Evolutionary conservation across 176 grass and related monocot genomes (phyloP).

Genomic region (Echinochloa phyllopogon): DNA sequence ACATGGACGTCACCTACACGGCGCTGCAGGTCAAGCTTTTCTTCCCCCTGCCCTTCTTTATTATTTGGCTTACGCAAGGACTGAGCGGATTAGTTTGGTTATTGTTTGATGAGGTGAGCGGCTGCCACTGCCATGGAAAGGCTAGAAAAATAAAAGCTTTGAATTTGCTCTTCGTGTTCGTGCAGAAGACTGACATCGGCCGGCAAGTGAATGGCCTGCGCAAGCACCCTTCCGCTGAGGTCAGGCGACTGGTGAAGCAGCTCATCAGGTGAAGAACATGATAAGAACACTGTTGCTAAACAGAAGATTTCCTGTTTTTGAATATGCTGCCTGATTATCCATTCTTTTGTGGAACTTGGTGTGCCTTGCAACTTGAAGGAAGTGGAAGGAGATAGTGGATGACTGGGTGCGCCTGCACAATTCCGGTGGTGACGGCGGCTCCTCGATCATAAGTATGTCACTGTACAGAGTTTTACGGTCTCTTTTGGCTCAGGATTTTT

Average conservation of each 20-base stretch:
- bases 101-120: background rate
- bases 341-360: conserved; percentile 39
- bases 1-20: conserved; percentile 73
- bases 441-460: conserved; percentile 54
- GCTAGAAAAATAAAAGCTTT: background rate
- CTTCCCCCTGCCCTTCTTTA: background rate
- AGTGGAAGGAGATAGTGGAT: conserved; percentile 78
- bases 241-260: conserved; percentile 65
- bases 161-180: background rate
- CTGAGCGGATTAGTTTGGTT: background rate
- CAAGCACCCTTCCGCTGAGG: conserved; percentile 61
- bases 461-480: conserved; percentile 1
- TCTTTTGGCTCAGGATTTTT: conserved; percentile 32
- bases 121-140: background rate
- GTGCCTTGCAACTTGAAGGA: conserved; percentile 58
- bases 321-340: conserved; percentile 30
- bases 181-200: conserved; percentile 71
- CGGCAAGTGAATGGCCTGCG: conserved; percentile 61
- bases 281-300: background rate
- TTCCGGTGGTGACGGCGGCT: conserved; percentile 45
- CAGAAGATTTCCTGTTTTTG: background rate
- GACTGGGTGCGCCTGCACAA: conserved; percentile 60
- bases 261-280: conserved; percentile 63
- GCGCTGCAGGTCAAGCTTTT: conserved; percentile 50
- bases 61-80: background rate